Percentiles rank a stretch among this genome's conserved stretches.
Evolutionary conservation across 768 basidiomycete species (phyloP).

Genomic region (Glaciozyma antarctica): DNA sequence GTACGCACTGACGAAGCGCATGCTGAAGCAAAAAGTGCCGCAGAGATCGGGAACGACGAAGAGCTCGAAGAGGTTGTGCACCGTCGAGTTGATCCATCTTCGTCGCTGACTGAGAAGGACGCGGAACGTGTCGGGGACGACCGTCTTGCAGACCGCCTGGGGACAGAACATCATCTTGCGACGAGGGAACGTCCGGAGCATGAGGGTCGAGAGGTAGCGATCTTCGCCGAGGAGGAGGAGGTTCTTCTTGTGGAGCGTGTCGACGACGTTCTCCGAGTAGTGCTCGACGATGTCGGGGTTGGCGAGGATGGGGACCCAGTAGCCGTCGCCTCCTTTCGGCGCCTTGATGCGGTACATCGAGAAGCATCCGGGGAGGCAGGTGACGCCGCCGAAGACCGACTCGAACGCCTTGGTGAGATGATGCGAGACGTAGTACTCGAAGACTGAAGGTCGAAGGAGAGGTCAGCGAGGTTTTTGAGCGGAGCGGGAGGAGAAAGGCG

Average conservation of each 20-base stretch:
- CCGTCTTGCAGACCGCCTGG: conserved; percentile 96
- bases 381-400: conserved; percentile 98
- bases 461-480: background rate
- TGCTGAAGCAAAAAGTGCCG: conserved; percentile 99
- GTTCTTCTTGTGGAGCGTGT: conserved; percentile 99
- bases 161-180: conserved; percentile 99
- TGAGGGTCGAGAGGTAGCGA: conserved; percentile 93
- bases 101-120: conserved; percentile 90
- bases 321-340: conserved; percentile 88
- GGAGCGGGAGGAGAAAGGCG: background rate
- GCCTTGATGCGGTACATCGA: conserved; percentile 99
- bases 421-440: conserved; percentile 99
- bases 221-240: conserved; percentile 93
- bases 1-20: conserved; percentile 70
- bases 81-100: conserved; percentile 98
- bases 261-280: conserved; percentile 98
- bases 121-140: conserved; percentile 92
- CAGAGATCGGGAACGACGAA: conserved; percentile 94
- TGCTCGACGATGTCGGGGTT: conserved; percentile 98
- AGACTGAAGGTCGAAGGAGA: conserved; percentile 51
- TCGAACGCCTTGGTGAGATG: conserved; percentile 99
- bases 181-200: conserved; percentile 98
- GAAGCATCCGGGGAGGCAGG: conserved; percentile 98
- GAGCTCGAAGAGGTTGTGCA: conserved; percentile 94
- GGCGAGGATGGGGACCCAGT: conserved; percentile 97